A percentile compares a stretch with the other conserved stretches of the same genome.
phyloP scores from a whole-genome alignment of 495 filamentous ascomycete genomes.

The Penicillium samsonianum region DNA sequence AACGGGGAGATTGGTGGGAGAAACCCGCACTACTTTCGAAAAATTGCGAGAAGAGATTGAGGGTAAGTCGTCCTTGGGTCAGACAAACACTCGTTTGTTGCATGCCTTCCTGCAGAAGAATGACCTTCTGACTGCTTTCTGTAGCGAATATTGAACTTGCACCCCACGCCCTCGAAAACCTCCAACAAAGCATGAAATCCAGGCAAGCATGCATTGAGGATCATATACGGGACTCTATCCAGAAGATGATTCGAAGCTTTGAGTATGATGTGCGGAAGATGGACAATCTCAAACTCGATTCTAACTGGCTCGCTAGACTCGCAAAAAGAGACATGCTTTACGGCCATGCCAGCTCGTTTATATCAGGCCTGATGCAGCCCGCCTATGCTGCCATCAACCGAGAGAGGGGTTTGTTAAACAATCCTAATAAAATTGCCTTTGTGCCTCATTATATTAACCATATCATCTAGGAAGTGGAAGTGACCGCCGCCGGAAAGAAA shows the following conservation, averaged over 20 bases:
- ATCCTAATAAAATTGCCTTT: neutral
- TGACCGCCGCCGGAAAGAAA: conserved; percentile 14
- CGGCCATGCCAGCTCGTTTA: conserved; percentile 23
- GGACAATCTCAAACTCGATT: neutral
- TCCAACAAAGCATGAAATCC: conserved; percentile 12
- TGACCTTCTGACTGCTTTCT: neutral
- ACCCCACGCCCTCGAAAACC: conserved; percentile 16
- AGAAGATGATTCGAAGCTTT: neutral
- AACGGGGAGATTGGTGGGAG: neutral
- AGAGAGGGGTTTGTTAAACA: conserved; percentile 22
- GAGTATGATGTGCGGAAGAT: too few species aligned
- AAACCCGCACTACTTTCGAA: neutral
- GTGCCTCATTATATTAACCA: neutral
- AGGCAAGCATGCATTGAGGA: conserved; percentile 18
- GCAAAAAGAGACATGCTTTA: conserved; percentile 17
- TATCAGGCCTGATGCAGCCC: conserved; percentile 24
- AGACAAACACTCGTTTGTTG: neutral
- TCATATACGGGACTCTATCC: conserved; percentile 6
- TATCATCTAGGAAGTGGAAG: conserved; percentile 12
- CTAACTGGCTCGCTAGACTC: conserved; percentile 4
- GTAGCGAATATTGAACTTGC: conserved; percentile 15
- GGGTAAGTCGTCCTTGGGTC: conserved; percentile 1
- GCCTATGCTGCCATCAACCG: conserved; percentile 19
- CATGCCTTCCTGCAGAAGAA: too few species aligned
- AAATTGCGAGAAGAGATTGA: conserved; percentile 11